Base-by-base conservation (phyloP, 1,284 basidiomycete genomes). In the Pisolithus thermaeus region DNA sequence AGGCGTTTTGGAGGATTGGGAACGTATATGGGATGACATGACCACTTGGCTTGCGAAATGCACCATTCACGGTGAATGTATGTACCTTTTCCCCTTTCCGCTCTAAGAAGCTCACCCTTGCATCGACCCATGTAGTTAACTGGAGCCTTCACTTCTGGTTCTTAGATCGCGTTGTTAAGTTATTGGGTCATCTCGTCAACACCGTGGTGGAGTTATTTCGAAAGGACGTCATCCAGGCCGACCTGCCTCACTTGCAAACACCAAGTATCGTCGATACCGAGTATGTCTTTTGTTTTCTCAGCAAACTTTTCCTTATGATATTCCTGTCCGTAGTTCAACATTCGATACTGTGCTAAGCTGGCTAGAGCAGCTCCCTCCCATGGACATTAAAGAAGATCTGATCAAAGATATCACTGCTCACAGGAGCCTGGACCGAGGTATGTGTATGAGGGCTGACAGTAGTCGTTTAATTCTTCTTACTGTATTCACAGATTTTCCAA, bases 1-100 rank as follows among this genome's bases (percentile, higher is more conserved):
- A 79, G 80, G 72, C 40, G 57, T 81, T 5, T 75, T 78, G 60
- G 74, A 75, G 47, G 44, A 70, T 6, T 80, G 82, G 58, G 70
- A 77, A 38, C 61, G 68, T 6, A 66, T 64, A 7, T 80, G 81
- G 60, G 71, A 69, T 30, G 65, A 74, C 1, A 75, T 75, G 54
- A 67, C 76, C 18, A 67, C 67, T 57, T 83, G 83, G 79, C 64
- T 81, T 43, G 74, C 78, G 44, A 76, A 75, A 46, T 85, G 80
- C 56, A 66, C 68, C 48, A 55, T 67, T 16, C 70, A 72, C 49
- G 75, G 75, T 22, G 67, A 72, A 40, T 78, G 85, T 86, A 62
- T 64, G 83, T 69, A 20, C 35, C 23, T 46, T 53, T n/a, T 30
- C 3, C 37, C 9, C 16, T 3, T 32, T 20, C 7, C 20, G 27